Evolutionary conservation across 495 filamentous ascomycete genomes (phyloP).

Genomic region (Jackrogersella multiformis): DNA sequence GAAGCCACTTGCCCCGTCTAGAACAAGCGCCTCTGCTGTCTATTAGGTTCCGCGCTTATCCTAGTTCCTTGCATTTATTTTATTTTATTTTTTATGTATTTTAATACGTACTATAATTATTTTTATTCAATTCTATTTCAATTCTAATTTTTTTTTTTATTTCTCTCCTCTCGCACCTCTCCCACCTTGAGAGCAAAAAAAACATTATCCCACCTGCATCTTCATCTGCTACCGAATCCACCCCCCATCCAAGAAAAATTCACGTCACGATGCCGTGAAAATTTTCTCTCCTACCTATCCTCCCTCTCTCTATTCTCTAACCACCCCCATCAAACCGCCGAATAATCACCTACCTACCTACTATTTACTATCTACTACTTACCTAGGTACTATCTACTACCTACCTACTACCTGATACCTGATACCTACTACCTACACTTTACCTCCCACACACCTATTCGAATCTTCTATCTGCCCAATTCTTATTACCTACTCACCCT

Average conservation of each 20-base stretch:
- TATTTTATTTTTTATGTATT: slow-evolving; percentile 2
- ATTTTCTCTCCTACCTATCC: slow-evolving; percentile 32
- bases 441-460: slow-evolving; percentile 23
- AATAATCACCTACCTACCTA: slow-evolving; percentile 27
- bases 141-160: slow-evolving; percentile 13
- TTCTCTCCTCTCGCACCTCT: slow-evolving; percentile 9
- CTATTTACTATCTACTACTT: too few species aligned
- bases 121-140: slow-evolving; percentile 19
- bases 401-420: neutral
- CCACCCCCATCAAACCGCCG: slow-evolving; percentile 31
- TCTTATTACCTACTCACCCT: slow-evolving; percentile 20
- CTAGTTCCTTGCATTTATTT: slow-evolving; percentile 2
- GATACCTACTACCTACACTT: neutral
- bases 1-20: slow-evolving; percentile 27
- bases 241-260: slow-evolving; percentile 33
- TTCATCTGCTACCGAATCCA: slow-evolving; percentile 38
- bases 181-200: slow-evolving; percentile 1
- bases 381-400: too few species aligned
- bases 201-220: slow-evolving; percentile 26
- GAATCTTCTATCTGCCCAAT: slow-evolving; percentile 33
- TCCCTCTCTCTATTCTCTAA: neutral
- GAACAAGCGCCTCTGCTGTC: slow-evolving; percentile 8
- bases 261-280: slow-evolving; percentile 42
- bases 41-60: slow-evolving; percentile 3
- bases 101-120: slow-evolving; percentile 9